Evolutionary conservation across 192 early-diverging fungal genomes (phyloP).

Genomic region (Dispira parvispora): DNA sequence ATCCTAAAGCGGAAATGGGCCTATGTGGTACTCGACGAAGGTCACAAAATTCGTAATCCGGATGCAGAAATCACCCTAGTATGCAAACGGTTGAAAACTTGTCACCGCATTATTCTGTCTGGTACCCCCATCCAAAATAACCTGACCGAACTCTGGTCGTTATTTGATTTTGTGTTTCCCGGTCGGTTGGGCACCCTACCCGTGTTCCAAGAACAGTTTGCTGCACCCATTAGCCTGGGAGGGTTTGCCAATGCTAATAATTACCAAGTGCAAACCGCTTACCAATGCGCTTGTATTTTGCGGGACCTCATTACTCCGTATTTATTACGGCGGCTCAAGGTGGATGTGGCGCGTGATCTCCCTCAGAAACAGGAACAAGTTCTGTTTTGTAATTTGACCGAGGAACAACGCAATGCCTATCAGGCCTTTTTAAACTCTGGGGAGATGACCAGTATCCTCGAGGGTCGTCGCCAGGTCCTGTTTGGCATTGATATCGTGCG

Average conservation of each 20-base stretch:
- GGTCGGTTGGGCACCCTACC: conserved; percentile 37
- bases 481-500: conserved; percentile 82
- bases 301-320: conserved; percentile 89
- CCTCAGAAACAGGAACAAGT: conserved; percentile 87
- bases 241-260: conserved; percentile 85
- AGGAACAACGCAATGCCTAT: conserved; percentile 54
- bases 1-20: conserved; percentile 35
- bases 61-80: conserved; percentile 34
- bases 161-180: conserved; percentile 70
- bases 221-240: conserved; percentile 79
- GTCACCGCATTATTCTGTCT: conserved; percentile 54
- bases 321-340: conserved; percentile 79
- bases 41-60: conserved; percentile 60
- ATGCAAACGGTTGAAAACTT: conserved; percentile 27
- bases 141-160: conserved; percentile 64
- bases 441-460: conserved; percentile 60
- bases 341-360: conserved; percentile 75
- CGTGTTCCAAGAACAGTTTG: conserved; percentile 54
- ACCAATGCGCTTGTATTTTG: conserved; percentile 80
- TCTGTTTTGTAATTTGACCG: conserved; percentile 76
- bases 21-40: conserved; percentile 55
- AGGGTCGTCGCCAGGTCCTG: conserved; percentile 64
- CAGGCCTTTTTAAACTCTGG: conserved; percentile 47
- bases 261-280: conserved; percentile 82
- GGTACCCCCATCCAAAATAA: conserved; percentile 84